Evolutionary conservation across 1,284 basidiomycete genomes (phyloP).

Genomic region (Boletus nobilissimus): DNA sequence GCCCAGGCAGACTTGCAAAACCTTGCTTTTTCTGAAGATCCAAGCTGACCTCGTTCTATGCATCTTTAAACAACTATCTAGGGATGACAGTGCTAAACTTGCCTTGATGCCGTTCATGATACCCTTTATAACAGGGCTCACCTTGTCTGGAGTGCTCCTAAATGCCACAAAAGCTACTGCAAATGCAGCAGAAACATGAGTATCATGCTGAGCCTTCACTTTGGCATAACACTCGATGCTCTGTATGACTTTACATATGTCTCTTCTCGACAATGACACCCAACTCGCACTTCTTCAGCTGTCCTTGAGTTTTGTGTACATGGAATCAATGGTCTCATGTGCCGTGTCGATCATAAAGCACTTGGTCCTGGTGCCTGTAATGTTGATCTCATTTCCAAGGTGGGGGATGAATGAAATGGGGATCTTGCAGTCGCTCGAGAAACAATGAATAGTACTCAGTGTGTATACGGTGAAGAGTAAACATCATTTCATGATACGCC

Average conservation of each 20-base stretch:
- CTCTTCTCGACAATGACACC: conserved; percentile 84
- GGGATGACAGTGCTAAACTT: conserved; percentile 29
- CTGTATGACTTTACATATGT: conserved; percentile 71
- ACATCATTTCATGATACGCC: conserved; percentile 93
- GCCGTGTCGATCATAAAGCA: conserved; percentile 89
- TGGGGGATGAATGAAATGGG: conserved; percentile 82
- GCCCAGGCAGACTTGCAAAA: too few relatives aligned
- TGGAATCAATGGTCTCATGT: conserved; percentile 73
- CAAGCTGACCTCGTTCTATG: conserved; percentile 87
- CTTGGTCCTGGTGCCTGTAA: conserved; percentile 68
- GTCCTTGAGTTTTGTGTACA: conserved; percentile 82
- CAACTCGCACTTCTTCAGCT: conserved; percentile 80
- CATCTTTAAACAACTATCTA: conserved; percentile 23
- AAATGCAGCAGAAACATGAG: conserved; percentile 88
- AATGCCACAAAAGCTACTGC: conserved; percentile 92
- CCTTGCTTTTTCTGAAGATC: conserved; percentile 74
- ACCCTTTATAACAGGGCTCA: conserved; percentile 96
- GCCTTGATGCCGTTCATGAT: conserved; percentile 99
- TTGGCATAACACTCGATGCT: conserved; percentile 86
- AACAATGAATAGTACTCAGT: conserved; percentile 84
- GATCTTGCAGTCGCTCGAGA: conserved; percentile 88
- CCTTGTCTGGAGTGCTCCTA: conserved; percentile 87
- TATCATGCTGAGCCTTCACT: conserved; percentile 88
- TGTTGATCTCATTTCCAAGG: conserved; percentile 83
- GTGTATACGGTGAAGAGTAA: conserved; percentile 84